Evolutionary conservation across 2,329 filamentous ascomycete genomes (phyloP).

Genomic region (Trichoderma endophyticum): DNA sequence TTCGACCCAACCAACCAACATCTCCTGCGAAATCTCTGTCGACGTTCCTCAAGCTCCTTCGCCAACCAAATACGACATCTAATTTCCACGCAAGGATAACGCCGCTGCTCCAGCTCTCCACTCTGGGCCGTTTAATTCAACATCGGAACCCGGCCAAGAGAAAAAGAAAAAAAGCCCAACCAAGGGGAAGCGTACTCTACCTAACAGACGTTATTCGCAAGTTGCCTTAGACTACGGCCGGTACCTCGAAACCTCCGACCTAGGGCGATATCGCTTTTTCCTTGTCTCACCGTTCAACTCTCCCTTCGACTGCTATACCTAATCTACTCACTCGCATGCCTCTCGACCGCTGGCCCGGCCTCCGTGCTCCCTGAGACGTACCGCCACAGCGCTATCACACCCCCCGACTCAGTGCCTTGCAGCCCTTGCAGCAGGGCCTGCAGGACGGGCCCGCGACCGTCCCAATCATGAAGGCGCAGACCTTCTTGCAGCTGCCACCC

Average conservation of each 20-base stretch:
- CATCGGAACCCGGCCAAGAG: neutral
- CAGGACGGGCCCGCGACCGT: constrained; percentile 21
- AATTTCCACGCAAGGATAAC: neutral
- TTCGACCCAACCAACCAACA: neutral
- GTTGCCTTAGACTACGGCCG: neutral
- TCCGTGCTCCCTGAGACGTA: constrained; percentile 16
- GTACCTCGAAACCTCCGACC: neutral
- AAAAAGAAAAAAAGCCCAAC: neutral
- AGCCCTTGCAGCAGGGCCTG: constrained; percentile 23
- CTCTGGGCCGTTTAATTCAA: neutral
- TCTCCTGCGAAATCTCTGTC: neutral
- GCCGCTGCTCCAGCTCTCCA: constrained; percentile 3
- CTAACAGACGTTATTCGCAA: neutral
- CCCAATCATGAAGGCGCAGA: constrained; percentile 29
- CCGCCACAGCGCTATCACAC: constrained; percentile 22
- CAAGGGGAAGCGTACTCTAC: neutral
- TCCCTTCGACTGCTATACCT: neutral
- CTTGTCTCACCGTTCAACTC: neutral
- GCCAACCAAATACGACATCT: neutral
- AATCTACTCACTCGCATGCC: neutral
- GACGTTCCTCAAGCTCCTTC: neutral
- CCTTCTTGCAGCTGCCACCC: constrained; percentile 23
- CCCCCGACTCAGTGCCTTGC: constrained; percentile 20
- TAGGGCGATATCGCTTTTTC: neutral
- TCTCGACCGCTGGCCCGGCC: neutral